phyloP scores from a whole-genome alignment of 1,139 yeast genomes.

The Yamadazyma buinensis region DNA sequence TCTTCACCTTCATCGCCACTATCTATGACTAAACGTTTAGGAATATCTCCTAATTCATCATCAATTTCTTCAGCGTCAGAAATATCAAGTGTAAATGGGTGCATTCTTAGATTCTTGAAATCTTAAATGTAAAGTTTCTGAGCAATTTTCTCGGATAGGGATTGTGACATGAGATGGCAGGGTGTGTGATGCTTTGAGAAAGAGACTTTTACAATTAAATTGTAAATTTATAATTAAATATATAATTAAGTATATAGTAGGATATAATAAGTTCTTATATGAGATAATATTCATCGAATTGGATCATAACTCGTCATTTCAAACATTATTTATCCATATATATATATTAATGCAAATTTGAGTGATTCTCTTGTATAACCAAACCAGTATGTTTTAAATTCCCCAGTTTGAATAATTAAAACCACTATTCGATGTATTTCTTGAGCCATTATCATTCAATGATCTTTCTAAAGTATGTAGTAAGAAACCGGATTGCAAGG shows the following conservation, averaged over 20 bases:
- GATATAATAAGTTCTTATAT: too few relatives aligned
- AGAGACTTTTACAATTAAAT: too few relatives aligned
- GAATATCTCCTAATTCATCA: constrained; percentile 1
- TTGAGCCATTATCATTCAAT: constrained; percentile 22
- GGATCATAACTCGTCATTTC: too few relatives aligned
- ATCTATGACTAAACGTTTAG: constrained; percentile 10
- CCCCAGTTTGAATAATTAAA: constrained; percentile 15
- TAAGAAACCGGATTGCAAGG: constrained; percentile 26
- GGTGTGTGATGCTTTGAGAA: too few relatives aligned
- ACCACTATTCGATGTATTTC: constrained; percentile 21
- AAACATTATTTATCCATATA: too few relatives aligned
- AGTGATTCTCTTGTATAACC: constrained; percentile 13
- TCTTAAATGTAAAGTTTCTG: too few relatives aligned
- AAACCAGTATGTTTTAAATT: constrained; percentile 17
- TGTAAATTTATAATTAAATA: too few relatives aligned
- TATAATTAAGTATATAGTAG: too few relatives aligned
- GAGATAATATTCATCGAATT: too few relatives aligned
- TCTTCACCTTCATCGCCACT: constrained; percentile 25
- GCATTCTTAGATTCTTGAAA: constrained; percentile 1
- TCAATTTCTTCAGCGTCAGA: constrained; percentile 5
- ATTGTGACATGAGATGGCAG: too few relatives aligned
- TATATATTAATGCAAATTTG: too few relatives aligned
- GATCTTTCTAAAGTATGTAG: constrained; percentile 24
- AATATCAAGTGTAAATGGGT: constrained; percentile 7
- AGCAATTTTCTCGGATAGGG: too few relatives aligned